Percentiles rank a stretch among this genome's conserved stretches.
Conservation (phyloP, 208 protist species). For the Leishmania martiniquensis region DNA sequence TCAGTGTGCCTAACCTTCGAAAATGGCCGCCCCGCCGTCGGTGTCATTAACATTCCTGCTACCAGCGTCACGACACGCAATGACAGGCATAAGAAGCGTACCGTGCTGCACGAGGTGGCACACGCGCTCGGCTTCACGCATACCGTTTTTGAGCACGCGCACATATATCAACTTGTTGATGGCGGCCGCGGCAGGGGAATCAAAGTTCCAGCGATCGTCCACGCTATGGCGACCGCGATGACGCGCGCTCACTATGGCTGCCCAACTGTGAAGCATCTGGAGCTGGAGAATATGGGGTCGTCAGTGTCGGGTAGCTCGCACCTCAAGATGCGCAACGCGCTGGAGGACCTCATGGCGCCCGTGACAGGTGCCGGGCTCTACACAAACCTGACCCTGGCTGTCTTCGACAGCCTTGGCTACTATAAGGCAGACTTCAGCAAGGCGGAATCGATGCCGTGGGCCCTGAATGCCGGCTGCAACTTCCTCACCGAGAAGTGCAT, state of each 20-base stretch:
- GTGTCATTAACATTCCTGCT: constrained; percentile 52
- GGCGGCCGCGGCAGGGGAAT: constrained; percentile 42
- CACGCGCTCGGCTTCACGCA: constrained; percentile 83
- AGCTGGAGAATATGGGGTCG: constrained; percentile 67
- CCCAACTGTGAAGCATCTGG: constrained; percentile 44
- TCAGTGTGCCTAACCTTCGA: constrained; percentile 30
- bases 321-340: constrained; percentile 82
- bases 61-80: constrained; percentile 8
- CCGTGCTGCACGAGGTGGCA: constrained; percentile 68
- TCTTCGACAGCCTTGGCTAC: constrained; percentile 79
- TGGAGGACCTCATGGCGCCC: constrained; percentile 87
- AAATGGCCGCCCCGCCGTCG: constrained; percentile 28
- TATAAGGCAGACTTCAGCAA: constrained; percentile 75
- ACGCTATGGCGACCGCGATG: constrained; percentile 30
- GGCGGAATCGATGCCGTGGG: constrained; percentile 78
- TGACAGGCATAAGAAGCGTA: constrained; percentile 5
- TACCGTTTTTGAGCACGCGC: constrained; percentile 12
- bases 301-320: constrained; percentile 77
- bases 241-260: constrained; percentile 75
- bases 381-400: constrained; percentile 75
- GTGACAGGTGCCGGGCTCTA: constrained; percentile 34
- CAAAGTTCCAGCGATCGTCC: constrained; percentile 32
- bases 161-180: constrained; percentile 8
- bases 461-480: constrained; percentile 54
- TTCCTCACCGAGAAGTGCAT: constrained; percentile 57